Base-by-base conservation (phyloP, 306 rosid genomes). In the Biancaea sappan region DNA sequence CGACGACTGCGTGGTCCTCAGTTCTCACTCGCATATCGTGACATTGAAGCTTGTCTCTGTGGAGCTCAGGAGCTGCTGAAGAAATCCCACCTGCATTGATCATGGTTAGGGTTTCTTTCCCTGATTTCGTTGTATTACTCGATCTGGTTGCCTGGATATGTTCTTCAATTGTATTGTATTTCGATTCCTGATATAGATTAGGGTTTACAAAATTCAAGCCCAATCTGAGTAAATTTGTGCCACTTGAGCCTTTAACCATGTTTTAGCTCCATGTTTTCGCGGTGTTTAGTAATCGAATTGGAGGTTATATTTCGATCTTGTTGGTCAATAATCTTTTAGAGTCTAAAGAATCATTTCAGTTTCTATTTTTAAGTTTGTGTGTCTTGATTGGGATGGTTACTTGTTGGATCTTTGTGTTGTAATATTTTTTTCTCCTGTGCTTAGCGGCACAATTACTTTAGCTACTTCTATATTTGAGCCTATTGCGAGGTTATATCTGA, bases 181-280 rank as follows among this genome's bases (percentile, higher is more conserved):
- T 4, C 37, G 5, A 19, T 35, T 62, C 28, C 68, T 4, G n/a
- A 62, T 35, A n/a, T 29, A 71, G 12, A 34, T 70, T 87, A 85
- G 87, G 96, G 82, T 84, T 87, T 76, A 44, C 25, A 35, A 43
- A 66, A 44, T 71, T 14, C 46, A 31, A 34, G 18, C 21, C 52
- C 62, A 22, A 52, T 76, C 26, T 37, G 8, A 58, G 2, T 48
- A 15, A 19, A 70, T 51, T 24, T 58, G 38, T 38, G 75, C 26
- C 29, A 66, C 16, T 38, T 50, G 40, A 31, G 18, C 31, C 31
- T 13, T 57, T n/a, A 19, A 54, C 54, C 61, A 24, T 57, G 18
- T 40, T 25, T 25, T 19, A 37, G 41, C 32, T 50, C 34, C 21
- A 51, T 21, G 57, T 26, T 68, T 31, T 59, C 9, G 4, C 21